A percentile compares a stretch with the other conserved stretches of the same genome.
Evolutionary conservation across 202 grass and related monocot genomes (phyloP).

Genomic region (Zoysia matrella): DNA sequence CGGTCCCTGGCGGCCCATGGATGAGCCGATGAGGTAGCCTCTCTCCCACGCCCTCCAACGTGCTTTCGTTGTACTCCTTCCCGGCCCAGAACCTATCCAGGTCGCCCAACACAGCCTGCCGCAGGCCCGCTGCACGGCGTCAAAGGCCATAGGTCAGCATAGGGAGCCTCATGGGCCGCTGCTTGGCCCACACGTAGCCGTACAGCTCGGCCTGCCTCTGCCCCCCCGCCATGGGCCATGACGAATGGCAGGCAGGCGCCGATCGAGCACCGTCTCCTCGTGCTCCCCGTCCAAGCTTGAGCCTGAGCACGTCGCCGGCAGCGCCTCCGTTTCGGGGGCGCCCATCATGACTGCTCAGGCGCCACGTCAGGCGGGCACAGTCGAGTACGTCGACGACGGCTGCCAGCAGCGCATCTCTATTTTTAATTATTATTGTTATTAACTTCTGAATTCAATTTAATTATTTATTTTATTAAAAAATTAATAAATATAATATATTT

Average conservation of each 20-base stretch:
- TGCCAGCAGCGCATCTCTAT: constrained; percentile 41
- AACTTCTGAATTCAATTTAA: no score
- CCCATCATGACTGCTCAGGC: constrained; percentile 12
- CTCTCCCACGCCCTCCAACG: constrained; percentile 76
- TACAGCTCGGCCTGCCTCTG: constrained; percentile 68
- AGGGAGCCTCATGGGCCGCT: constrained; percentile 62
- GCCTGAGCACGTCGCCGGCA: constrained; percentile 42
- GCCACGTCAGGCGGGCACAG: constrained; percentile 44
- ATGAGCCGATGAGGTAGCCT: constrained; percentile 52
- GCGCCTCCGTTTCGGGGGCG: not conserved
- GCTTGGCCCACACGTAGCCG: constrained; percentile 64
- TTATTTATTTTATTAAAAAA: no score
- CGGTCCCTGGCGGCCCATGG: constrained; percentile 76
- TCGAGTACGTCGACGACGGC: constrained; percentile 50
- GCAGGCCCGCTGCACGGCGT: constrained; percentile 38
- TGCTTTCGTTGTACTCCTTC: constrained; percentile 70
- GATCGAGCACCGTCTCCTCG: constrained; percentile 38
- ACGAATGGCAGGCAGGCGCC: constrained; percentile 59
- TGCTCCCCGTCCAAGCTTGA: constrained; percentile 72
- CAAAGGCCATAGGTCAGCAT: constrained; percentile 78
- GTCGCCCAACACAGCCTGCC: constrained; percentile 59
- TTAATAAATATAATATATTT: no score
- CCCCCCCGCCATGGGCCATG: constrained; percentile 46
- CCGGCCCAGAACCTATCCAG: constrained; percentile 54
- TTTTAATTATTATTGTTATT: constrained; percentile 36